Evolutionary conservation across 768 basidiomycete species (phyloP), one percentile per base, ranked within the genome.

Genomic region (Hysterangium stoloniferum): DNA sequence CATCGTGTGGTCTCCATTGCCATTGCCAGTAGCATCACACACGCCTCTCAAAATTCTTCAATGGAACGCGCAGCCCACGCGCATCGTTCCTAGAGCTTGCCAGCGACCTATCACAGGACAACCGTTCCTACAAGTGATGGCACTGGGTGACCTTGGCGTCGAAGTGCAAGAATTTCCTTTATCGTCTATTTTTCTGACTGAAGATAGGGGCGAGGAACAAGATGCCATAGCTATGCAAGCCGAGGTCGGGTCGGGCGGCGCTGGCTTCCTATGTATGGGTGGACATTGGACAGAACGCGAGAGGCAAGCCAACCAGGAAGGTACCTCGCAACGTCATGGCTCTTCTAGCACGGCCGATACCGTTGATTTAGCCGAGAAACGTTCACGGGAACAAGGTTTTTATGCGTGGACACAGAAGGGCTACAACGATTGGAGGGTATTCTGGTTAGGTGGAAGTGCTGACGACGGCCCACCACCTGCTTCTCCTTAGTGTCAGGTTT

Each of bases 321-420:
- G 36, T 56, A 62, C 36, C 78, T 82, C 12, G 59, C 58, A 0
- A 57, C 57, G 24, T 80, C 82, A 7, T 68, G 47, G 82, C 74
- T 48, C 63, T 75, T 55, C 24, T 28, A 19, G 19, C 32, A 42
- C 22, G n/a, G 31, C 45, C 19, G 79, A 75, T 27, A 71, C 79
- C 1, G 71, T 77, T 20, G 82, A 79, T 41, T 58, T 79, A 6
- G 52, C 64, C 1, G 68, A 66, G 24, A 62, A 67, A 57, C 59
- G 79, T 61, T 72, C 70, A 58, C 66, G 64, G 19, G 78, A 81
- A 51, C 72, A 82, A 52, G 88, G 88, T 5, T 65, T 84, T 4
- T 92, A 91, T 61, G 87, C 77, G 0, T 90, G 88, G 87, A 73
- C 79, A 65, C 67, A 78, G 57, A 87, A 82, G 59, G 87, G 82